phyloP scores from a whole-genome alignment of 345 rosid genomes.

The Citrus glauca region DNA sequence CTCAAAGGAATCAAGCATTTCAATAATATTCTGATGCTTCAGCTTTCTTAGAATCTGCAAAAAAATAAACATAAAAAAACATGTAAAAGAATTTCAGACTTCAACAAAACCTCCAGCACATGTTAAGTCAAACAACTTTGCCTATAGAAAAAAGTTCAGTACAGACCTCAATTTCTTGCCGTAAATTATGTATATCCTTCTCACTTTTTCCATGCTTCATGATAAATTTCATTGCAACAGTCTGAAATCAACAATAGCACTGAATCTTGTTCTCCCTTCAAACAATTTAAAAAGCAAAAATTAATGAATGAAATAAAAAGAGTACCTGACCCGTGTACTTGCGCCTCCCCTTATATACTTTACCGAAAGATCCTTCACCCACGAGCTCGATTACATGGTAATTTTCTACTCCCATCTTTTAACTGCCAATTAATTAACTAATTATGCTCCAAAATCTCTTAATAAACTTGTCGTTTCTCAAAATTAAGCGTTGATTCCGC shows the following conservation, averaged over 20 bases:
- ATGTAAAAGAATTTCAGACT: not conserved
- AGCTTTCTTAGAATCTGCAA: conserved; percentile 86
- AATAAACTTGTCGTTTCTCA: not conserved
- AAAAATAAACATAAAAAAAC: not conserved
- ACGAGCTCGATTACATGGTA: conserved; percentile 95
- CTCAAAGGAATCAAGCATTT: conserved; percentile 97
- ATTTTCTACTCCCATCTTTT: conserved; percentile 71
- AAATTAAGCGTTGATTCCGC: not conserved
- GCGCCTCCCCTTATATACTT: conserved; percentile 88
- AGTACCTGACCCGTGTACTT: conserved; percentile 82
- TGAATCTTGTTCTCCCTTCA: not conserved
- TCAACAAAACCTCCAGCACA: not conserved
- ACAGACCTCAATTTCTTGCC: conserved; percentile 93
- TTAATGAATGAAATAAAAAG: not conserved
- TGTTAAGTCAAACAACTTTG: not conserved
- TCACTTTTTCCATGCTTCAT: conserved; percentile 94
- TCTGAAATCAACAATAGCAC: conserved; percentile 35
- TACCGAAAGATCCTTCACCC: conserved; percentile 97
- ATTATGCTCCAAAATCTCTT: not conserved
- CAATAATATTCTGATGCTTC: conserved; percentile 89
- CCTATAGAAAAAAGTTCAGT: not conserved
- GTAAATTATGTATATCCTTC: conserved; percentile 78
- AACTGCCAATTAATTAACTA: not conserved
- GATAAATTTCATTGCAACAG: conserved; percentile 96
- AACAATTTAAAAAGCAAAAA: not conserved